phyloP scores from a whole-genome alignment of 1,284 basidiomycete genomes.

The Microstroma glucosiphilum region DNA sequence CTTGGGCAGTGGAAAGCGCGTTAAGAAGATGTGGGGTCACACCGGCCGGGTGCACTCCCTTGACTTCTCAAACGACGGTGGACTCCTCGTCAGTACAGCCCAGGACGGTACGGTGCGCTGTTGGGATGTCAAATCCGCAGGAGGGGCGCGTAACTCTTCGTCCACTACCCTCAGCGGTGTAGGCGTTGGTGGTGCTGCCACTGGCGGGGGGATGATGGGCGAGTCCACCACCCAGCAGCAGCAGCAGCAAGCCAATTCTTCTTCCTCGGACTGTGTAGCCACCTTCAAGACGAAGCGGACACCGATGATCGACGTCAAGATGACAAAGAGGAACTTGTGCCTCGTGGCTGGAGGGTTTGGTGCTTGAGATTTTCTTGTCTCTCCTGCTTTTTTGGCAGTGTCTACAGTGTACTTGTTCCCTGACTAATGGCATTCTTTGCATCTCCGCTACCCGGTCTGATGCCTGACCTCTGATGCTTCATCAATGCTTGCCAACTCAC shows the following conservation, averaged over 20 bases:
- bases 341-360: conserved; percentile 66
- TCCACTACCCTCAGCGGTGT: conserved; percentile 5
- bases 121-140: conserved; percentile 86
- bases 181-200: not conserved
- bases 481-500: too few species aligned
- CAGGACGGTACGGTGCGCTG: conserved; percentile 91
- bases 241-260: not conserved
- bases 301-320: conserved; percentile 82
- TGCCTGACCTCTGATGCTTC: too few species aligned
- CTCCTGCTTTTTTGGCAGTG: too few species aligned
- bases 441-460: too few species aligned
- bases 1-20: conserved; percentile 77
- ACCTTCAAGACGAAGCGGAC: conserved; percentile 94
- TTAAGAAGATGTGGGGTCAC: conserved; percentile 97
- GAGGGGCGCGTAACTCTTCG: conserved; percentile 44
- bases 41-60: conserved; percentile 80
- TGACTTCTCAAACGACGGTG: conserved; percentile 84
- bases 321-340: conserved; percentile 88
- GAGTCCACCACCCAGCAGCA: not conserved
- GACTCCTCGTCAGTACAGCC: conserved; percentile 77
- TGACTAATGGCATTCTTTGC: too few species aligned
- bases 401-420: too few species aligned
- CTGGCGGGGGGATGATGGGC: conserved; percentile 6
- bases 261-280: conserved; percentile 66
- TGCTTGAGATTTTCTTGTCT: not conserved